phyloP scores from a whole-genome alignment of 2,329 filamentous ascomycete genomes.

The Laburnicola sp. region DNA sequence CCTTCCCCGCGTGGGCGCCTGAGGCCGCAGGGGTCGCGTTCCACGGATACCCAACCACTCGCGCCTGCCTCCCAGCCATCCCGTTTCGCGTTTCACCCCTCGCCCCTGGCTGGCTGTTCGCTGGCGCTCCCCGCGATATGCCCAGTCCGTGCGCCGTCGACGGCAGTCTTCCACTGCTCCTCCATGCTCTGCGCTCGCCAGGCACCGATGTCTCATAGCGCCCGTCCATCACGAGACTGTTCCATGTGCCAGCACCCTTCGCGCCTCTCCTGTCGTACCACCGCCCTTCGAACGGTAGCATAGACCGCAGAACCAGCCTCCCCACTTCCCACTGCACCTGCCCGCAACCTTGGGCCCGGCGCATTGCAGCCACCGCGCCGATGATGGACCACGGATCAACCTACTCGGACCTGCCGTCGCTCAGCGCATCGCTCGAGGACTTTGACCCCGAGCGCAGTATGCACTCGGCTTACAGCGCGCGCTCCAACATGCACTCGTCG shows the following conservation, averaged over 20 bases:
- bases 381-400: constrained; percentile 39
- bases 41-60: constrained; percentile 27
- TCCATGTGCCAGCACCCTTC: constrained; percentile 38
- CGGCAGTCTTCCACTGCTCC: constrained; percentile 10
- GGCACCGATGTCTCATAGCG: constrained; percentile 33
- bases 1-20: constrained; percentile 1
- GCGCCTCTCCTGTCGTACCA: constrained; percentile 26
- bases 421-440: constrained; percentile 44
- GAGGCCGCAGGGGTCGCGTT: constrained; percentile 12
- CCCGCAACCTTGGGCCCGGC: constrained; percentile 7
- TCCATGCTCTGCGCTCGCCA: constrained; percentile 18
- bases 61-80: constrained; percentile 28
- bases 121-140: constrained; percentile 12
- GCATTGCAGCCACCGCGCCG: constrained; percentile 14
- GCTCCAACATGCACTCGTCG: constrained; percentile 65
- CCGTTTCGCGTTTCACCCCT: constrained; percentile 35
- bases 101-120: constrained; percentile 28
- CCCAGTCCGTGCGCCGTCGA: constrained; percentile 5
- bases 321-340: constrained; percentile 13
- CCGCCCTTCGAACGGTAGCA: constrained; percentile 13
- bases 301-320: constrained; percentile 24
- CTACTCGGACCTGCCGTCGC: constrained; percentile 44
- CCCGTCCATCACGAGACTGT: constrained; percentile 39
- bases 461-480: constrained; percentile 50
- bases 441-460: constrained; percentile 45